Percentiles rank a stretch among this genome's conserved stretches.
These are phyloP conservation scores for Papiliotrema laurentii DNA, from an alignment of 1,284 basidiomycete species.

Conservation along the genomic window DNA sequence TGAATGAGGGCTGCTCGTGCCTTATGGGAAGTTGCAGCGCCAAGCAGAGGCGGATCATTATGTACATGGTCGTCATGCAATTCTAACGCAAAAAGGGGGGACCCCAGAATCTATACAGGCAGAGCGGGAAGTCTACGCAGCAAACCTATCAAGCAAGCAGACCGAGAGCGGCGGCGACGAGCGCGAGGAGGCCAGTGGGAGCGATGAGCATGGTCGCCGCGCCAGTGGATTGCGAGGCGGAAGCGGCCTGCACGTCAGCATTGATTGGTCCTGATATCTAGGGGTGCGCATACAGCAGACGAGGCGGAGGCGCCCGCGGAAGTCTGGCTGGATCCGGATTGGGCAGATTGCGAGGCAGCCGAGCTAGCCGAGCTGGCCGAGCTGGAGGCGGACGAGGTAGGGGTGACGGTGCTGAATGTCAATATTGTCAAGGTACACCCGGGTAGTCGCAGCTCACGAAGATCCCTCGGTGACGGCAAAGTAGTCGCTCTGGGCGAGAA, in stretches of 20 bases:
- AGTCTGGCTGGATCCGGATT: too few species aligned
- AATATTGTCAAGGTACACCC: neutral
- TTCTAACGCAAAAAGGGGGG: too few species aligned
- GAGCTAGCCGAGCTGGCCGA: constrained; percentile 1
- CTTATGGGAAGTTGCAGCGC: too few species aligned
- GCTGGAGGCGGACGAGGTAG: neutral
- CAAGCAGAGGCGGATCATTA: too few species aligned
- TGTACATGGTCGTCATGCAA: too few species aligned
- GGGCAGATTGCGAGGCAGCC: constrained; percentile 2
- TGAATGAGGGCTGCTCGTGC: too few species aligned
- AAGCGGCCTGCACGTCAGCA: constrained; percentile 5
- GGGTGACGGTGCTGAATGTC: neutral
- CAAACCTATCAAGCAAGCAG: too few species aligned
- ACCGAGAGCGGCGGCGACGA: constrained; percentile 13
- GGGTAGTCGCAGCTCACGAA: neutral
- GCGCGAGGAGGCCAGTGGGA: constrained; percentile 9
- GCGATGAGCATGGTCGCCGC: constrained; percentile 6
- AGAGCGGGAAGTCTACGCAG: too few species aligned
- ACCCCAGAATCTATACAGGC: too few species aligned
- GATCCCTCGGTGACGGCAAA: constrained; percentile 29
- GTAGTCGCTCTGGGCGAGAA: constrained; percentile 39
- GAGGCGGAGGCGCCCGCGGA: neutral
- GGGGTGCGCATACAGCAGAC: constrained; percentile 2
- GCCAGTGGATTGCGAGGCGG: constrained; percentile 9
- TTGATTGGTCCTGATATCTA: neutral